Base-by-base conservation (phyloP, 2,329 filamentous ascomycete species). In the Karstenula rhodostoma region DNA sequence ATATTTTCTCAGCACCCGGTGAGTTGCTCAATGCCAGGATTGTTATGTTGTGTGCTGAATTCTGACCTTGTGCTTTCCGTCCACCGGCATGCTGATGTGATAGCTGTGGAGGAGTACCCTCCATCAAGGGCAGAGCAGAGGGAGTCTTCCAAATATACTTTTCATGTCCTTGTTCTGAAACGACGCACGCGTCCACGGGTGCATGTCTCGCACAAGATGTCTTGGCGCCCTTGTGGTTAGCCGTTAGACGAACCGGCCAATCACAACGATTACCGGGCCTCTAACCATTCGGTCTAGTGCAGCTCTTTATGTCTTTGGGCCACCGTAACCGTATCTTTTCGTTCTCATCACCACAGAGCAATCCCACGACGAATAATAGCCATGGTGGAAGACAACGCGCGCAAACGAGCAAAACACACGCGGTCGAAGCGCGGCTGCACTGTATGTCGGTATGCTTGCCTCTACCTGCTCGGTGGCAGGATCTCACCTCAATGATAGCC, bases 331-430 rank as follows among this genome's bases (percentile, higher is more conserved):
- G 19, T 25, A 42, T 13, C 23, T 10, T 15, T 42, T 25, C 49
- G 8, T 40, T 12, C 10, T 50, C 25, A 22, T 17, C n/a, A 33
- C 15, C 25, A 49, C 43, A 27, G 8, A 25, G n/a, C 19, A 15
- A 19, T 29, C n/a, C 25, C 4, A 6, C 23, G 19, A 13, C 6
- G 6, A 44, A 35, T 35, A 44, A 35, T 35, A 4, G 19, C 9
- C 22, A 56, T 56, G 58, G 33, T 32, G 17, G 35, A n/a, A 22
- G 40, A 43, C 13, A 29, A 35, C 9, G 54, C 33, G 10, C 59
- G 59, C n/a, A 61, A 58, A 32, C 59, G 59, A 51, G 59, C 59
- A 15, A 55, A 48, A n/a, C 56, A 61, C 29, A 56, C 59, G 12
- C 59, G 59, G 22, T 61, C 59, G 15, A 58, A 23, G 40, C 35